Evolutionary conservation across 208 protist genomes (phyloP).

Genomic region (Leishmania major): DNA sequence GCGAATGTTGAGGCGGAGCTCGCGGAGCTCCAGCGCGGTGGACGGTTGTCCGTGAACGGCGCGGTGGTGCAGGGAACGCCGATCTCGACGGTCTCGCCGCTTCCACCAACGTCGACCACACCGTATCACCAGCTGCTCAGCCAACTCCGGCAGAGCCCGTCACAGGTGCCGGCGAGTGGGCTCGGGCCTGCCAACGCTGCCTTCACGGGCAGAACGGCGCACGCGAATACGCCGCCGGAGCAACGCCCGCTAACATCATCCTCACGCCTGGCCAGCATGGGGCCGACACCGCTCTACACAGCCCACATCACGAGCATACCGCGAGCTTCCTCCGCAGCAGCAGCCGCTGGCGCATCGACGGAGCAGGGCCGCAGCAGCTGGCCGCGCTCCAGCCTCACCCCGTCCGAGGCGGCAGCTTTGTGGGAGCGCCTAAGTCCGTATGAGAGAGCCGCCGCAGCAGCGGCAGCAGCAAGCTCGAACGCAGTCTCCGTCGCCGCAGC

Average conservation of each 20-base stretch:
- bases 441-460: conserved; percentile 10
- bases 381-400: conserved; percentile 1
- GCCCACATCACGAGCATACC: conserved; percentile 4
- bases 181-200: not conserved
- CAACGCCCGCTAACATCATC: not conserved
- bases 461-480: conserved; percentile 6
- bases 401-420: conserved; percentile 10
- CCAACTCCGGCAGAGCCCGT: conserved; percentile 25
- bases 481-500: not conserved
- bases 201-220: not conserved
- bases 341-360: not conserved
- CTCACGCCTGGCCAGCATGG: not conserved
- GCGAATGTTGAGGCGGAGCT: conserved; percentile 27
- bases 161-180: conserved; percentile 8
- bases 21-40: conserved; percentile 22
- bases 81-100: conserved; percentile 13
- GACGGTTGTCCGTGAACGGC: not conserved
- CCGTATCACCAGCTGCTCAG: conserved; percentile 36
- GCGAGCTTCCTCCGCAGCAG: not conserved
- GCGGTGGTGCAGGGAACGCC: not conserved
- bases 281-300: conserved; percentile 20
- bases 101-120: conserved; percentile 16
- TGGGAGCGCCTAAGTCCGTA: conserved; percentile 28
- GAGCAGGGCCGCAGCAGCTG: not conserved
- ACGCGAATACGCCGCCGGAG: conserved; percentile 23